These are phyloP conservation scores for Clonostachys sp. DNA, from an alignment of 2,329 filamentous ascomycete genomes.

Conservation along the genomic window DNA sequence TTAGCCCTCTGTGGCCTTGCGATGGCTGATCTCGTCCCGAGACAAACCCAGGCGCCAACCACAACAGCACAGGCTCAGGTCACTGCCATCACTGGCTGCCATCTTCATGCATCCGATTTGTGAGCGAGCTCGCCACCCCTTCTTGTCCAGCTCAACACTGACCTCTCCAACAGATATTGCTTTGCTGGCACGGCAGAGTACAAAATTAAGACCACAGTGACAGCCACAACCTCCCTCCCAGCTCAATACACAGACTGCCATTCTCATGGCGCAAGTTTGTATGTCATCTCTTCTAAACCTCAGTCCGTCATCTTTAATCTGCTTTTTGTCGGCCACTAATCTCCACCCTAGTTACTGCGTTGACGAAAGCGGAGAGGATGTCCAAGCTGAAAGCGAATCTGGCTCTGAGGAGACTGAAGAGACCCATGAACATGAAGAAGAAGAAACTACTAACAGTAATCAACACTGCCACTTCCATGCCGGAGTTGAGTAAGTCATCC, in stretches of 20 bases:
- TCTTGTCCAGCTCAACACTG: constrained; percentile 1
- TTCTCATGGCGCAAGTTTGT: constrained; percentile 53
- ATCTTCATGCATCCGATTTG: constrained; percentile 33
- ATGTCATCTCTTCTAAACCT: constrained; percentile 13
- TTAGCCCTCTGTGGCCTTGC: too few relatives aligned
- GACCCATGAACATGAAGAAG: constrained; percentile 10
- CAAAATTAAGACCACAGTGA: constrained; percentile 39
- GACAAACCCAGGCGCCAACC: constrained; percentile 22
- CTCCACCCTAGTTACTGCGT: constrained; percentile 50
- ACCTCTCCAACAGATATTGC: constrained; percentile 28
- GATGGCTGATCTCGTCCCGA: constrained; percentile 11
- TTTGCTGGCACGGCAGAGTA: constrained; percentile 37
- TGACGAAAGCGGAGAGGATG: constrained; percentile 54
- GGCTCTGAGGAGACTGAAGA: constrained; percentile 12
- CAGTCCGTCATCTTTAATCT: background rate
- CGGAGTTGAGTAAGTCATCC: constrained; percentile 59
- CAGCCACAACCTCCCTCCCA: constrained; percentile 50
- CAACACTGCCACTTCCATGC: constrained; percentile 69
- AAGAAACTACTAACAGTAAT: constrained; percentile 10
- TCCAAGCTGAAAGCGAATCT: constrained; percentile 42
- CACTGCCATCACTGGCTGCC: constrained; percentile 33
- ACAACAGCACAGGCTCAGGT: constrained; percentile 13
- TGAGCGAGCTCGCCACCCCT: constrained; percentile 15
- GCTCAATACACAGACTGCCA: constrained; percentile 63
- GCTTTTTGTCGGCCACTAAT: background rate